These are phyloP conservation scores for Aureobasidium zeae DNA, from an alignment of 2,329 filamentous ascomycete species.

Conservation along the genomic window DNA sequence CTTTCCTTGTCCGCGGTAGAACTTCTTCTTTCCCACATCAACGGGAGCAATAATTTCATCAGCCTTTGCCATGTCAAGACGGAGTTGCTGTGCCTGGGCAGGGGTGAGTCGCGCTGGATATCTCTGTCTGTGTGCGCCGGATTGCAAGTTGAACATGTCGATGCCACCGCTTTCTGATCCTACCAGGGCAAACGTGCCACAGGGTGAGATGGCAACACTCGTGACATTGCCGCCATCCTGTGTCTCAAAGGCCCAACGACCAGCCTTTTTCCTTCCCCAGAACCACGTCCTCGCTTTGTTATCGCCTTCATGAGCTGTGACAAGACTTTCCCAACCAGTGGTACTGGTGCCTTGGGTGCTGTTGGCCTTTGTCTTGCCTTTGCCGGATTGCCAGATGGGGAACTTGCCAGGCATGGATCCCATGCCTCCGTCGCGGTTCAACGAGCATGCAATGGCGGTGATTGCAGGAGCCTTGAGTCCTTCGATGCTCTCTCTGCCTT, in stretches of 20 bases:
- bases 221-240: constrained; percentile 71
- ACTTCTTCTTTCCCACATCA: constrained; percentile 28
- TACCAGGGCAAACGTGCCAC: constrained; percentile 85
- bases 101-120: constrained; percentile 75
- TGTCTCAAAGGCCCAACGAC: constrained; percentile 85
- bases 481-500: constrained; percentile 37
- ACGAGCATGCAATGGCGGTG: constrained; percentile 78
- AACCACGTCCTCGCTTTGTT: constrained; percentile 89
- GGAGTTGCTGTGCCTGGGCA: constrained; percentile 67
- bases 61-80: constrained; percentile 46
- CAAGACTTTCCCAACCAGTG: constrained; percentile 94
- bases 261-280: constrained; percentile 89
- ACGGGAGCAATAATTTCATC: constrained; percentile 36
- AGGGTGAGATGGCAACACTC: constrained; percentile 80
- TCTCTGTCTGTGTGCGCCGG: constrained; percentile 74
- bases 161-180: constrained; percentile 76
- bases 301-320: constrained; percentile 85
- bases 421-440: constrained; percentile 92
- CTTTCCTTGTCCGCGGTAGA: constrained; percentile 51
- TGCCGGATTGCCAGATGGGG: constrained; percentile 71
- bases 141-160: constrained; percentile 96
- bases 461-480: constrained; percentile 82
- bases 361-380: constrained; percentile 45
- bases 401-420: constrained; percentile 71
- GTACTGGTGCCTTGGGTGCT: constrained; percentile 64